These are phyloP conservation scores for Stachybotrys chlorohalonatus DNA, from an alignment of 2,329 filamentous ascomycete genomes.

Conservation along the genomic window DNA sequence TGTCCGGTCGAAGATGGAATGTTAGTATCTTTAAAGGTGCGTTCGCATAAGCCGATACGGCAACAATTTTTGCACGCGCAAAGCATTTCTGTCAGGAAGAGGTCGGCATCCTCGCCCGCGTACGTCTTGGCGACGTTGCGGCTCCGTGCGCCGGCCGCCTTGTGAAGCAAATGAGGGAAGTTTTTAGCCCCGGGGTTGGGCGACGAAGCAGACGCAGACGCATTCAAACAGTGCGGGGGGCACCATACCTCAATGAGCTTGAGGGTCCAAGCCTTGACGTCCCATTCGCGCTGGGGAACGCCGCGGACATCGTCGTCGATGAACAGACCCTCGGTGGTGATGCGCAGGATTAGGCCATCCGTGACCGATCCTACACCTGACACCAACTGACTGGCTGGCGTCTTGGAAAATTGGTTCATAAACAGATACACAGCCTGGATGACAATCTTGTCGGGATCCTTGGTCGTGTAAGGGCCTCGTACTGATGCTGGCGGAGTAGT, in stretches of 20 bases:
- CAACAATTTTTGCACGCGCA: conserved; percentile 57
- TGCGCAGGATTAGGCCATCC: conserved; percentile 83
- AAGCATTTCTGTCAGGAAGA: conserved; percentile 53
- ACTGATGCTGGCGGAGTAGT: conserved; percentile 77
- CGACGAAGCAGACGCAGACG: conserved; percentile 26
- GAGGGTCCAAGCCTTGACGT: conserved; percentile 96
- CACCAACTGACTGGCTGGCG: conserved; percentile 83
- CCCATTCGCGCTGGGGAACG: conserved; percentile 95
- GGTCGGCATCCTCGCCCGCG: conserved; percentile 56
- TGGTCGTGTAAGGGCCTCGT: conserved; percentile 72
- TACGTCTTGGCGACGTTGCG: conserved; percentile 41
- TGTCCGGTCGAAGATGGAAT: conserved; percentile 28
- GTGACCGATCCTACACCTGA: conserved; percentile 79
- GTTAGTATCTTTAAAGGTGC: conserved; percentile 34
- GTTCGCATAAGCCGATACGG: conserved; percentile 41
- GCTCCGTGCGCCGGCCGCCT: conserved; percentile 38
- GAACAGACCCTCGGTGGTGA: conserved; percentile 90
- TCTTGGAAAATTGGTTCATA: conserved; percentile 79
- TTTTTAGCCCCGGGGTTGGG: conserved; percentile 27
- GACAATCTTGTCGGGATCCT: conserved; percentile 91
- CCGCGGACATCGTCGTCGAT: conserved; percentile 91
- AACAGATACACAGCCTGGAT: conserved; percentile 90
- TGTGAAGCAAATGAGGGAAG: conserved; percentile 35
- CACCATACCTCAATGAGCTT: conserved; percentile 88
- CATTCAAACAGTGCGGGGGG: conserved; percentile 51